Conservation (phyloP, 2,329 filamentous ascomycete species). For the Pyricularia grisea region DNA sequence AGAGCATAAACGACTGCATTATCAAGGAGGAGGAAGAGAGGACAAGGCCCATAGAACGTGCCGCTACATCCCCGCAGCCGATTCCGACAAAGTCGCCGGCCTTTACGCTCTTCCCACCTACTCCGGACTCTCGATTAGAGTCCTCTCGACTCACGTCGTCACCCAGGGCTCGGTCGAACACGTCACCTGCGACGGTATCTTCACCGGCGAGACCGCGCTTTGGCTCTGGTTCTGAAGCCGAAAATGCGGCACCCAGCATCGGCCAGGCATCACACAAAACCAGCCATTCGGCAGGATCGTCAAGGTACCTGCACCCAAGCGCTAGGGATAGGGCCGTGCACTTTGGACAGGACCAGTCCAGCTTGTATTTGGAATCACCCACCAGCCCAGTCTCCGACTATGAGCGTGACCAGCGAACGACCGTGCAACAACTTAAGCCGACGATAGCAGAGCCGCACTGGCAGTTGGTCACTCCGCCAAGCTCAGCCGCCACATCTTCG, state of each 20-base stretch:
- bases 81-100: slow-evolving; percentile 28
- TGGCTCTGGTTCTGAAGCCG: neutral
- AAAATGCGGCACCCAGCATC: no score
- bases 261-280: neutral
- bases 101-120: slow-evolving; percentile 34
- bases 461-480: slow-evolving; percentile 35
- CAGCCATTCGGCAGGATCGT: slow-evolving; percentile 1
- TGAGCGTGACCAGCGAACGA: slow-evolving; percentile 7
- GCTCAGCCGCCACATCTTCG: slow-evolving; percentile 22
- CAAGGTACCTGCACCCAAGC: neutral
- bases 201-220: slow-evolving; percentile 24
- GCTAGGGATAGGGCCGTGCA: slow-evolving; percentile 9
- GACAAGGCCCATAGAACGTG: slow-evolving; percentile 12
- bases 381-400: slow-evolving; percentile 14
- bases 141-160: slow-evolving; percentile 14
- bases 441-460: slow-evolving; percentile 32
- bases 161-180: slow-evolving; percentile 39
- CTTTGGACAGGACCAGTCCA: slow-evolving; percentile 25
- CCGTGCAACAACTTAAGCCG: slow-evolving; percentile 22
- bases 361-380: slow-evolving; percentile 32
- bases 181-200: slow-evolving; percentile 38
- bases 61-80: slow-evolving; percentile 38
- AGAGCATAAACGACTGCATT: slow-evolving; percentile 38
- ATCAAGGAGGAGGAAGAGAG: slow-evolving; percentile 25
- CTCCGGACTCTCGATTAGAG: slow-evolving; percentile 13